phyloP scores from a whole-genome alignment of 1,284 basidiomycete genomes.

The Moesziomyces aphidis region DNA sequence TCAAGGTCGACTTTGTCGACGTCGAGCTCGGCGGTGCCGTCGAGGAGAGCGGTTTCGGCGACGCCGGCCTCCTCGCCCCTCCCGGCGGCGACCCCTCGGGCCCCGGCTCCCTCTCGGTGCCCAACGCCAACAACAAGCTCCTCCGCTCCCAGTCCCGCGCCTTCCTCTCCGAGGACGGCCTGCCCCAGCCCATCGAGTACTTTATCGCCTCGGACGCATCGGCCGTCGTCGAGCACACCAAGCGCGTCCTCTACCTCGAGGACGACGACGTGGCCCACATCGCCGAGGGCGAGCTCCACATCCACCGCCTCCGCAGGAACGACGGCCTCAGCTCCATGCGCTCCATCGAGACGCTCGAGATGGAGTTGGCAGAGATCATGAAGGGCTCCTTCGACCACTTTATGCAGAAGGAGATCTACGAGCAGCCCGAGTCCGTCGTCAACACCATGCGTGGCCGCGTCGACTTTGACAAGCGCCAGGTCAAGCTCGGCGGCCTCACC shows the following conservation, averaged over 20 bases:
- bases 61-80: slow-evolving; percentile 76
- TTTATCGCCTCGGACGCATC: slow-evolving; percentile 98
- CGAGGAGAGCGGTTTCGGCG: slow-evolving; percentile 51
- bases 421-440: slow-evolving; percentile 99
- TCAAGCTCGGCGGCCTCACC: slow-evolving; percentile 94
- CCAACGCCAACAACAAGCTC: slow-evolving; percentile 74
- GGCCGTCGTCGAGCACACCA: slow-evolving; percentile 98
- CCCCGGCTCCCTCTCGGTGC: slow-evolving; percentile 64
- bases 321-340: slow-evolving; percentile 82
- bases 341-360: slow-evolving; percentile 97
- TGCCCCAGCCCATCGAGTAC: slow-evolving; percentile 99
- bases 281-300: slow-evolving; percentile 93
- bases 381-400: slow-evolving; percentile 99
- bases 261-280: slow-evolving; percentile 99
- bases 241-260: slow-evolving; percentile 97
- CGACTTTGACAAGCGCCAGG: slow-evolving; percentile 93
- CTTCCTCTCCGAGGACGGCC: slow-evolving; percentile 97
- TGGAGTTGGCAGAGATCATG: slow-evolving; percentile 99
- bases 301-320: slow-evolving; percentile 94
- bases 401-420: slow-evolving; percentile 99
- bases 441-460: slow-evolving; percentile 99
- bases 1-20: slow-evolving; percentile 99
- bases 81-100: slow-evolving; percentile 70
- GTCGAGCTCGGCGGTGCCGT: slow-evolving; percentile 75
- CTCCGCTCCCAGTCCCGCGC: slow-evolving; percentile 95